Conservation (phyloP, 495 filamentous ascomycete genomes). For the Lichenothelia convexa region DNA sequence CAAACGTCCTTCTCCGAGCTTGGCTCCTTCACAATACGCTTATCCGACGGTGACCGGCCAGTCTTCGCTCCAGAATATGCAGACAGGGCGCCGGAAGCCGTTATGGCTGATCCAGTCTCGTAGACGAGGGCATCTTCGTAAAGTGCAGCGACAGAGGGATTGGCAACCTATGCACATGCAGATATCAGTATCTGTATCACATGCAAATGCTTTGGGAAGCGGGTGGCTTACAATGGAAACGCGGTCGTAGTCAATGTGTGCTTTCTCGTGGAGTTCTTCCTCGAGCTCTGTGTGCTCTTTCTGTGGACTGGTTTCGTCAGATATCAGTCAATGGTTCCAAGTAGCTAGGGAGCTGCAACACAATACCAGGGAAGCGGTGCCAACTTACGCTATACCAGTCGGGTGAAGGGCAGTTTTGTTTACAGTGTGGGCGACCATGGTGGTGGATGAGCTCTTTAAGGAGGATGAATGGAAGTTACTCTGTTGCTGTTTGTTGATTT, state of each 20-base stretch:
- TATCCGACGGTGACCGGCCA: constrained; percentile 88
- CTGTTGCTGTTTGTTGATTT: constrained; percentile 39
- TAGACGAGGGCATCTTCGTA: constrained; percentile 99
- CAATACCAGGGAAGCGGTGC: constrained; percentile 4
- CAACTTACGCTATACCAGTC: constrained; percentile 68
- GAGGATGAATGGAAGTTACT: constrained; percentile 48
- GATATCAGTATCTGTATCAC: too few species aligned
- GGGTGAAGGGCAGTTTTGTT: constrained; percentile 86
- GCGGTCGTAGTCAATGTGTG: constrained; percentile 97
- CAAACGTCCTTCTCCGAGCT: constrained; percentile 80
- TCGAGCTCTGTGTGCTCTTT: constrained; percentile 87
- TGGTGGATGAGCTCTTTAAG: constrained; percentile 34
- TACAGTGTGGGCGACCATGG: constrained; percentile 58
- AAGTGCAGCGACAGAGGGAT: constrained; percentile 77
- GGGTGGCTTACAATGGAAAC: constrained; percentile 71
- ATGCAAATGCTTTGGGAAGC: constrained; percentile 1
- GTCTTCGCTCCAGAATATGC: constrained; percentile 98
- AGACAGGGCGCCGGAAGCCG: constrained; percentile 80
- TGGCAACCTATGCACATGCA: constrained; percentile 52
- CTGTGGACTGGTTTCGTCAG: constrained; percentile 39
- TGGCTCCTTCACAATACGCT: constrained; percentile 87
- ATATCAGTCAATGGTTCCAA: constrained; percentile 3
- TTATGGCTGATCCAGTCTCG: constrained; percentile 94
- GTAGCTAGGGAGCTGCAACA: background rate
- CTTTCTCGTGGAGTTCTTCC: constrained; percentile 93